Base-by-base conservation (phyloP, 2,329 filamentous ascomycete species). In the Cryphonectria radicalis region DNA sequence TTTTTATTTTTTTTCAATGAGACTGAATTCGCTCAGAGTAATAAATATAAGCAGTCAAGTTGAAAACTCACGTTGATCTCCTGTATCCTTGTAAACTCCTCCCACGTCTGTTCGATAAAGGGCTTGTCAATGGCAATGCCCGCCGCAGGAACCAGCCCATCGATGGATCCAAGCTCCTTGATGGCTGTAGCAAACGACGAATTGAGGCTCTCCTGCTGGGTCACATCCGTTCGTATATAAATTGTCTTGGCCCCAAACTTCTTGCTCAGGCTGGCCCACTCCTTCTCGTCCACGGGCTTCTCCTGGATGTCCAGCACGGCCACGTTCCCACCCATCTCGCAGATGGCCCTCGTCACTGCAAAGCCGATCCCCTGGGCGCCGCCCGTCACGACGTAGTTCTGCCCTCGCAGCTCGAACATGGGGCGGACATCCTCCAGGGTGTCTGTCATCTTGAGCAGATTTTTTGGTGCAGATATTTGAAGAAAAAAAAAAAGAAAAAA, bases 41-140 rank as follows among this genome's bases (percentile, higher is more conserved):
- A 42, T 37, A 25, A 46, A 22, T 35, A 28, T 37, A 37, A 37
- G 1, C 37, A 10, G 37, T 37, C 7, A 37, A 37, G 6, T 37
- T 37, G 37, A 37, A 37, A 42, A 69, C 79, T 76, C 40, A 83
- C 83, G 70, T 84, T 84, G 43, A 84, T 80, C 0, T 83, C 80
- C 57, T 82, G 80, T 37, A 84, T 80, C 4, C 78, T 76, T 13
- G 76, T 79, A 17, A 80, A 81, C 64, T 84, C 82, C 1, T 81
- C 80, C 81, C 81, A 83, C 0, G 81, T 82, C 66, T 84, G 82
- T 0, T 84, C 81, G 1, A 83, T 65, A 68, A 84, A 84, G 0
- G 82, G 82, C 74, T 83, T 84, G 70, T 84, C 82, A 40, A 83
- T 79, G 8, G 80, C 81, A 59, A 84, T 80, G 1, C 82, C 83